Evolutionary conservation across 257 asterid genomes (phyloP), one percentile per base, ranked within the genome.

Genomic region (Anisodus acutangulus): DNA sequence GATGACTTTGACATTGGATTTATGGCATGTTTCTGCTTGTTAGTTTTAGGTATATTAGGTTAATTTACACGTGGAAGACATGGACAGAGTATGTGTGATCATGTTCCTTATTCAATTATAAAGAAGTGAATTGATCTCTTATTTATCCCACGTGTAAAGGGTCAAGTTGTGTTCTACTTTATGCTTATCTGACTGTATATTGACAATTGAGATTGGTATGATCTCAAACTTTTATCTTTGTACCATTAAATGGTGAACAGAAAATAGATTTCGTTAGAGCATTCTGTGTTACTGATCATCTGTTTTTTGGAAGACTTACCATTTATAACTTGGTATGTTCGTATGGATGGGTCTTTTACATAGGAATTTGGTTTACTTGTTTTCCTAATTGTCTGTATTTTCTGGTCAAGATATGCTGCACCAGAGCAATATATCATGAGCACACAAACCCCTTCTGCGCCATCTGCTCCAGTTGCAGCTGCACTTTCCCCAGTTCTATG

Each of bases 361-460:
- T 79, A 37, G 41, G 43, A 5, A 43, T 76, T 53, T 71, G 5
- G 57, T 53, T 66, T 76, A 76, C 45, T 76, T 76, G 4, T 53
- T 76, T 76, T 12, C 26, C 81, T 76, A 51, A 76, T 9, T 76
- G 8, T 45, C 57, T 26, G 12, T 51, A 16, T 69, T 87, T 81
- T 54, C 13, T 1, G 79, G 31, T 82, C 49, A 90, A 96, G 98
- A 90, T 94, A 97, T 85, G 91, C 98, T 84, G 98, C 99, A 81
- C 99, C 99, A n/a, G 99, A 96, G 88, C 99, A 96, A 85, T 96
- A 94, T 86, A 94, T 96, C 62, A 96, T 96, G 99, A 94, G 99
- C 88, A 95, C 99, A 83, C 98, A 96, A 89, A 97, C 99, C 41
- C 99, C 99, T 12, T 97, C 97, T 1, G 98, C 98, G 19, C 99